Evolutionary conservation across 2,329 filamentous ascomycete genomes (phyloP), one percentile per base, ranked within the genome.

Genomic region (Cercospora zeae-maydis): DNA sequence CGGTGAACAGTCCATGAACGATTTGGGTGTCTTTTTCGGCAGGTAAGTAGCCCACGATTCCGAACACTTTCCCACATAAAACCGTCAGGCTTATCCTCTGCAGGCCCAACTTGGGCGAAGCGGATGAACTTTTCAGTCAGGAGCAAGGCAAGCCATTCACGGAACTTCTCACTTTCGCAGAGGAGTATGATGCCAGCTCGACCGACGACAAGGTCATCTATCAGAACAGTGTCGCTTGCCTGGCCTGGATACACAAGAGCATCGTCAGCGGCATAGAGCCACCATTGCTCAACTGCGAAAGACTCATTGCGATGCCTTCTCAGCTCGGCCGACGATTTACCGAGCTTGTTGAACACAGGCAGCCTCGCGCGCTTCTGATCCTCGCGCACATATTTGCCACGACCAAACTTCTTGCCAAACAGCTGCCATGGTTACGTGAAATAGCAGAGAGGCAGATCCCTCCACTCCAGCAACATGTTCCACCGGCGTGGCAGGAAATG

Each of bases 221-320:
- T 51, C 59, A 63, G 34, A 58, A 68, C 39, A 61, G 64, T 16
- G 53, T 71, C 19, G 66, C 61, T 42, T 71, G 70, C 33, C 59
- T 71, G 6, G 69, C 70, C 3, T 42, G 66, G 14, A 62, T 70
- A 39, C 67, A 69, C 67, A 70, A 66, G 39, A 64, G 64, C 51
- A 68, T 71, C 21, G 24, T 47, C 2, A 61, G 69, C n/a, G 42
- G 56, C 9, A 63, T 21, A 16, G 70, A 72, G 30, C n/a, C 58
- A 30, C 45, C 66, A 7, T 34, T 70, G 9, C 62, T 59, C 14
- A 68, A 64, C 7, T 72, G 65, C 34, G 63, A 69, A 19, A 64
- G 69, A 10, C 61, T 72, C 16, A 58, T 70, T 14, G 69, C 70
- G 6, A 67, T 71, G 66, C 66, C 71, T 19, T 68, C 70, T 10